A percentile compares a stretch with the other conserved stretches of the same genome.
Evolutionary conservation across 108 stramenopile species (phyloP).

Genomic region (Fistulifera pelliculosa): DNA sequence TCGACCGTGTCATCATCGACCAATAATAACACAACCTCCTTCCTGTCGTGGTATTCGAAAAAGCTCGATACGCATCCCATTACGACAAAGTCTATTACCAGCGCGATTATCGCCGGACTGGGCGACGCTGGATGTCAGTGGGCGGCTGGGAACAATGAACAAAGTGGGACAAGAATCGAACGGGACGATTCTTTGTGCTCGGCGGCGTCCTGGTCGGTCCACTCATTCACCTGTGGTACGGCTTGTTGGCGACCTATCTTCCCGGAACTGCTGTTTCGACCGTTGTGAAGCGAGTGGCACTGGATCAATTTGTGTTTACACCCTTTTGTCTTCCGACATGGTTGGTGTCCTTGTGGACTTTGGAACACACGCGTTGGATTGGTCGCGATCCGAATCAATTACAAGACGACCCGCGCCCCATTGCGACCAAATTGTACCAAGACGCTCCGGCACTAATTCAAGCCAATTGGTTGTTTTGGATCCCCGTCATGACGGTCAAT

Average conservation of each 20-base stretch:
- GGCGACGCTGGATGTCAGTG: slow-evolving; percentile 67
- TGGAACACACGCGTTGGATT: slow-evolving; percentile 31
- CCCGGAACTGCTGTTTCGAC: slow-evolving; percentile 33
- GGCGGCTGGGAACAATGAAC: background rate
- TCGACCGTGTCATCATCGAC: background rate
- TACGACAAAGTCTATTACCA: slow-evolving; percentile 65
- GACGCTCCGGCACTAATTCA: slow-evolving; percentile 34
- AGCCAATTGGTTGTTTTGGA: slow-evolving; percentile 77
- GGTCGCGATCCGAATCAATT: too few relatives aligned
- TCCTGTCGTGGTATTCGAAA: slow-evolving; percentile 38
- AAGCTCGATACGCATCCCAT: slow-evolving; percentile 62
- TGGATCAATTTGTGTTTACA: slow-evolving; percentile 70
- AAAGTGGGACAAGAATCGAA: slow-evolving; percentile 39
- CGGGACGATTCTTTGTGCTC: slow-evolving; percentile 46
- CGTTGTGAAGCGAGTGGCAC: slow-evolving; percentile 37
- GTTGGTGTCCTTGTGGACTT: slow-evolving; percentile 45
- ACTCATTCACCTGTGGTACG: slow-evolving; percentile 70
- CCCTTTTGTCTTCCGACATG: slow-evolving; percentile 64
- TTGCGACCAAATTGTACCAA: too few relatives aligned
- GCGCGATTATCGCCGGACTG: slow-evolving; percentile 55
- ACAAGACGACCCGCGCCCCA: too few relatives aligned
- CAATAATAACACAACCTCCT: background rate
- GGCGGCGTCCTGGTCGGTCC: slow-evolving; percentile 77
- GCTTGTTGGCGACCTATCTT: slow-evolving; percentile 31
- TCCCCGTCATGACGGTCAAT: slow-evolving; percentile 71